phyloP scores from a whole-genome alignment of 768 basidiomycete genomes.

The Pisolithus orientalis region DNA sequence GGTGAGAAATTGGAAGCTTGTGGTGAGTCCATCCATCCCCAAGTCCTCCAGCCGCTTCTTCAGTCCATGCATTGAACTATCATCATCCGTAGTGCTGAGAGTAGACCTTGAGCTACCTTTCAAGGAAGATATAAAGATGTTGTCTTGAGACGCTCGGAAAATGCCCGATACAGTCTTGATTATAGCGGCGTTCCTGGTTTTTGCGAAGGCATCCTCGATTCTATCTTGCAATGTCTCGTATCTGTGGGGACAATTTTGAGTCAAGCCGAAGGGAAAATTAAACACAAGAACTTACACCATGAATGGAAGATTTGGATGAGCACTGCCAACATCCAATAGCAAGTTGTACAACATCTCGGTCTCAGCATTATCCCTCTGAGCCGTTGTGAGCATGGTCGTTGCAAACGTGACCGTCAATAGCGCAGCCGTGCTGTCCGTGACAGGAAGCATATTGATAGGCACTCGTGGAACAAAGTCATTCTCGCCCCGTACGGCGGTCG shows the following conservation, averaged over 20 bases:
- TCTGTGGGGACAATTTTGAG: conserved; percentile 30
- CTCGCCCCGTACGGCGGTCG: conserved; percentile 31
- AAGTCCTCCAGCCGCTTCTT: conserved; percentile 59
- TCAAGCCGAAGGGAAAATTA: neutral
- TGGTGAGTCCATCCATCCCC: conserved; percentile 70
- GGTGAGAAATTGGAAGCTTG: conserved; percentile 64
- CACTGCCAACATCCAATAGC: conserved; percentile 60
- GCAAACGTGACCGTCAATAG: conserved; percentile 71
- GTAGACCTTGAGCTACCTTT: conserved; percentile 56
- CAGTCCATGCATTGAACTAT: conserved; percentile 32
- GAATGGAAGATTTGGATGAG: conserved; percentile 66
- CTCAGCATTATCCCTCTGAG: conserved; percentile 77
- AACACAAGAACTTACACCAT: conserved; percentile 53
- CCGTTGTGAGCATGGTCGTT: conserved; percentile 65
- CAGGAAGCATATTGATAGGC: conserved; percentile 52
- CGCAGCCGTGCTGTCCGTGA: conserved; percentile 56
- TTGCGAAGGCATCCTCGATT: conserved; percentile 66
- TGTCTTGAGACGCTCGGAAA: conserved; percentile 63
- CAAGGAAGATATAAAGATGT: conserved; percentile 32
- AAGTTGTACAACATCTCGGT: conserved; percentile 74
- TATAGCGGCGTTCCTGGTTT: conserved; percentile 64
- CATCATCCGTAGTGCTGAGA: conserved; percentile 57
- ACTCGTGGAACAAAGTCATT: conserved; percentile 46
- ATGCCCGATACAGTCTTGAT: conserved; percentile 69
- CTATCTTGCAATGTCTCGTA: conserved; percentile 73